Base-by-base conservation (phyloP, 2,329 filamentous ascomycete genomes). In the Diaporthe destruens region DNA sequence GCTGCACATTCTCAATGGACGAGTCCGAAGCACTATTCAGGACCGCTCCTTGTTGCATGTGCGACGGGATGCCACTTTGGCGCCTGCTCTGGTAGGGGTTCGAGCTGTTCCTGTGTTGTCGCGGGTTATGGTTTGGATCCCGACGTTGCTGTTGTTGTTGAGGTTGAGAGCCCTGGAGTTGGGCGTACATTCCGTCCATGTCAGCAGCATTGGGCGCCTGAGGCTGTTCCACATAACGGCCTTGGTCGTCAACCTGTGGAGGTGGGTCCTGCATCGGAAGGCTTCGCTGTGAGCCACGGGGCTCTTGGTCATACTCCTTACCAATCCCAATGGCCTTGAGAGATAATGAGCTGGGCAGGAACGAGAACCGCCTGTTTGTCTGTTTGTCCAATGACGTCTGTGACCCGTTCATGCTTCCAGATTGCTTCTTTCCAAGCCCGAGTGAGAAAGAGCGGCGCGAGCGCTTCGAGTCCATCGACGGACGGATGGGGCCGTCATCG, bases 371-470 rank as follows among this genome's bases (percentile, higher is more conserved):
- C 73, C 90, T 87, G 42, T 63, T 72, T 39, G 85, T 83, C 59
- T 85, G 86, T 82, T 87, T 90, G 82, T 92, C 87, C 72, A 85
- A 80, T 77, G 90, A 85, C 56, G 80, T 83, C 77, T 90, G 88
- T 6, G 88, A 90, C 16, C 88, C 89, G 39, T 82, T 78, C 68
- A 92, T 88, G 78, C 91, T 91, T 74, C 92, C 92, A 77, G 91
- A 93, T 74, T 87, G 86, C 84, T 93, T 94, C 84, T 91, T 93
- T 53, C 89, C 89, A 23, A 93, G 86, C 1, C 89, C 90, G 59
- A 93, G 84, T 1, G 92, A 92, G 79, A 93, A 92, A 0, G 93
- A 94, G 57, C 92, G 89, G 32, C 93, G 89, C 42, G 90, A 90
- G 23, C 83, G 84, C 75, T 85, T 86, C 3, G 92, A 95, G 76